Evolutionary conservation across 2,329 filamentous ascomycete species (phyloP), one percentile per base, ranked within the genome.

Genomic region (Berkeleyomyces basicola): DNA sequence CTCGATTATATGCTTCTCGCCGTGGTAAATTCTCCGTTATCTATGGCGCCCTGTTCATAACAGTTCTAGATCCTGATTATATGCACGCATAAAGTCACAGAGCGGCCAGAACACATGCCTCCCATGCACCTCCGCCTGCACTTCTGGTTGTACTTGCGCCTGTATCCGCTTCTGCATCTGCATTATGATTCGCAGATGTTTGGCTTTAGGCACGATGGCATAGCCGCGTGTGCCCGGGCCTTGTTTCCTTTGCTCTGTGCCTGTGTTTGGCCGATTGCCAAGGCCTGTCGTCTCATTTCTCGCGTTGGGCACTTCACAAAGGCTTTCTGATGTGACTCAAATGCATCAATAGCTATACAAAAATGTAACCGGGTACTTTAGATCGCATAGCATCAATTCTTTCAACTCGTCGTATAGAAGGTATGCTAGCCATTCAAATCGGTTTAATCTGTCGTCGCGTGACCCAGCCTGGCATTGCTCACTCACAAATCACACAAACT

Each of bases 121-220:
- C 33, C 36, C n/a, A 36, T n/a, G 33, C 51, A 55, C 51, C 23
- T 31, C 16, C 49, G 33, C 33, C 11, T 33, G 33, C n/a, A 53
- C 10, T 36, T 36, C 14, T 6, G 33, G 11, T 55, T 36, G 5
- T 36, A 55, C 36, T 55, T 55, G 33, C 51, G 33, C 39, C 36
- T 55, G 51, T 55, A 37, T 55, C 51, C 51, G 49, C 31, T 55
- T 11, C 33, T 37, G 51, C 51, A 55, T 55, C 51, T 55, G 51
- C 51, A 55, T 55, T 31, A 55, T 55, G 51, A 55, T 55, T 55
- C 51, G 51, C 51, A 55, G 51, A 55, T 55, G 51, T 37, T 55
- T 55, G 11, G n/a, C 51, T 55, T 55, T 55, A 39, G 51, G 51
- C 51, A 55, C 51, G 37, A 55, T 55, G 51, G 51, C 51, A 55